Base-by-base conservation (phyloP, 2,329 filamentous ascomycete genomes). In the Hypoxylon sp. region DNA sequence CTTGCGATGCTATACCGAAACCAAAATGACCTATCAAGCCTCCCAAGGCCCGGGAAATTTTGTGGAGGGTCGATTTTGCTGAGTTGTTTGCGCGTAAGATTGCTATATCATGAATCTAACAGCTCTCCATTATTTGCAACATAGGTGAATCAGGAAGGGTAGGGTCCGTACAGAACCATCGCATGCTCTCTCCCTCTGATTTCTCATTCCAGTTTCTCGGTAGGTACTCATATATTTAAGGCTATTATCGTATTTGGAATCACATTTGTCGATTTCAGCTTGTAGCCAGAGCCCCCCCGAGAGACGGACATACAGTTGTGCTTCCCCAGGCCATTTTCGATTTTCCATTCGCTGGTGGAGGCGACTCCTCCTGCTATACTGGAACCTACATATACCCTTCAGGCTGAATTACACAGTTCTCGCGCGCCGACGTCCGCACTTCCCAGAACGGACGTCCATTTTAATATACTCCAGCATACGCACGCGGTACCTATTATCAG, bases 351-450 rank as follows among this genome's bases (percentile, higher is more conserved):
- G 21, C 52, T 43, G 17, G 53, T 53, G 49, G 62, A 62, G 51
- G 58, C 43, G 25, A 63, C 30, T 51, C 38, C 52, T 66, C 28
- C 51, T 45, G n/a, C 43, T 63, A 51, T 43, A 58, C 64, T 61
- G 32, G 53, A 3, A 60, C 58, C 21, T 61, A 63, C 67, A 60
- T 60, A 65, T 61, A 55, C 58, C 58, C 60, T 73, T 71, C 71
- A 71, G 71, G 62, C 71, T 73, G 63, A 73, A 69, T 69, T 67
- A 56, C 53, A 48, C 63, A 57, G 36, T 34, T 21, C 53, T 63
- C 68, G 61, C 66, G 13, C 60, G 34, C 61, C 68, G 61, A 63
- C 69, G 56, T 73, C 69, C 71, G 69, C 51, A 68, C 49, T 71
- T 63, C 64, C 63, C 45, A 70, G 52, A 71, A 68, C 52, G 64